Percentiles rank a stretch among this genome's conserved stretches.
Conservation (phyloP, 768 basidiomycete genomes). For the Pulveroboletus frians region DNA sequence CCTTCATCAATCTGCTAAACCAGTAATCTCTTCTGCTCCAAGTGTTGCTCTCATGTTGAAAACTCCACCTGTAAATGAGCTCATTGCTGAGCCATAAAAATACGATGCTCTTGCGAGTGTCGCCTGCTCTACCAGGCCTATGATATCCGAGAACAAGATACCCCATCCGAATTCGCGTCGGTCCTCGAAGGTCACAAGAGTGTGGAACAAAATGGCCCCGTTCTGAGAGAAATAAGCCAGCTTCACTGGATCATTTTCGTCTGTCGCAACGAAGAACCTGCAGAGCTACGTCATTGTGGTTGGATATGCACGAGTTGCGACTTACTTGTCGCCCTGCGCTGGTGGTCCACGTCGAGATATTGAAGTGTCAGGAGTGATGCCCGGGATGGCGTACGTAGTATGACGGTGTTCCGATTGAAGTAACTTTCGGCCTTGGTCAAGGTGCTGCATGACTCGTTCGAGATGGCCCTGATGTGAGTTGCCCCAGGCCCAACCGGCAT, state of each 20-base stretch:
- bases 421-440: constrained; percentile 27
- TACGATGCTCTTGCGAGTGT: constrained; percentile 32
- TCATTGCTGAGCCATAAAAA: constrained; percentile 37
- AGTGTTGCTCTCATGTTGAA: constrained; percentile 34
- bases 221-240: constrained; percentile 27
- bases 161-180: constrained; percentile 36
- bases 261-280: constrained; percentile 33
- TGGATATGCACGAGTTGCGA: not conserved
- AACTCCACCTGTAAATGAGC: constrained; percentile 37
- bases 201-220: constrained; percentile 35
- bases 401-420: constrained; percentile 19
- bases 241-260: constrained; percentile 33
- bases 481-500: constrained; percentile 32
- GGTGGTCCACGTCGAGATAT: constrained; percentile 17
- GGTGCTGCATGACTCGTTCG: constrained; percentile 27
- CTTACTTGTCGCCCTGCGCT: constrained; percentile 14
- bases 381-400: constrained; percentile 15
- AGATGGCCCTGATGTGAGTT: constrained; percentile 30
- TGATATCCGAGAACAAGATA: constrained; percentile 36
- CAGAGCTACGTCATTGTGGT: not conserved
- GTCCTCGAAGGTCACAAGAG: constrained; percentile 38
- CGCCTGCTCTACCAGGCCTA: constrained; percentile 38
- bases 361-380: constrained; percentile 6
- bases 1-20: constrained; percentile 31
- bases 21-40: constrained; percentile 31